Evolutionary conservation across 345 rosid species (phyloP), one percentile per base, ranked within the genome.

Genomic region (Ceriops zippeliana): DNA sequence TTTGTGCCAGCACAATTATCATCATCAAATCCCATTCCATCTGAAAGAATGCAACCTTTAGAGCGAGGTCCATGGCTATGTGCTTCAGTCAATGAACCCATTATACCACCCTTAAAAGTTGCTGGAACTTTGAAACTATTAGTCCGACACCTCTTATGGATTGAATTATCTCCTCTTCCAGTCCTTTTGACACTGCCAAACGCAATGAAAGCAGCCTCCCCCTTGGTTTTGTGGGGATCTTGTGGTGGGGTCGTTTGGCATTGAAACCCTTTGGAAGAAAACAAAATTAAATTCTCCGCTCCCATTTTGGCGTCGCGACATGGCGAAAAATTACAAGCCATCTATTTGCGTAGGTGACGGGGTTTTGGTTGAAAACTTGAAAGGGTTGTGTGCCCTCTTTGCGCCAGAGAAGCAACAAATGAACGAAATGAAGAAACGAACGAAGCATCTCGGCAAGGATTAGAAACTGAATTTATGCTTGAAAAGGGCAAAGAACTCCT

Each of bases 151-250:
- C 17, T 28, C n/a, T 2, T 27, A 16, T 1, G 8, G 37, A 34
- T 51, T 15, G 42, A 51, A 58, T 42, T 17, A 57, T 64, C 7
- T 64, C 15, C 62, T 13, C 3, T 3, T 42, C 49, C 19, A 42
- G 49, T 3, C 49, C 27, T 3, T 22, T 56, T 64, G 30, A 72
- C 52, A 11, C 52, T 15, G 49, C 30, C 16, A 3, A 6, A 47
- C 58, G 10, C 58, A 6, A 57, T 52, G 71, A 69, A 65, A 66
- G 61, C 34, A 63, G 51, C 73, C 32, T 57, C 70, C 75, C 75
- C 52, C 70, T 69, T 17, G 13, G 52, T 22, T 5, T 5, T 11
- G 35, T 49, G 4, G 32, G 19, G 16, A 24, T 0, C 35, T 47
- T 11, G 69, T 0, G 49, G 5, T 42, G 49, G 66, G 75, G 62